Evolutionary conservation across 352 stramenopile species (phyloP), one percentile per base, ranked within the genome.

Genomic region (Phytophthora nicotianae): DNA sequence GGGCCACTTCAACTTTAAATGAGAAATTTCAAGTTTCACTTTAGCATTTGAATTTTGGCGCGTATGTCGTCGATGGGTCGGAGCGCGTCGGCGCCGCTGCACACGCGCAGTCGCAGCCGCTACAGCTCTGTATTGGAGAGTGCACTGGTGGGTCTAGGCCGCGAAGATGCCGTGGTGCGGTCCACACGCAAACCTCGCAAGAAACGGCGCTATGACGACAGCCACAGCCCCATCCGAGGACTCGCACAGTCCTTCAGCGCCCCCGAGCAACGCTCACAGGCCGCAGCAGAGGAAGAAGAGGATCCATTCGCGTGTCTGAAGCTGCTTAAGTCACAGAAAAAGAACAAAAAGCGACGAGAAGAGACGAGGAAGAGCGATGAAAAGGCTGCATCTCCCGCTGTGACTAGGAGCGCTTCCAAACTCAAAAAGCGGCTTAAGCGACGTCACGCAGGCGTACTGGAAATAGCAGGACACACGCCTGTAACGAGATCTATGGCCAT

Each of bases 111-210:
- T 20, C 42, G 57, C n/a, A 37, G 38, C 10, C 65, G 65, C 52
- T 71, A 65, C 41, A 68, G 40, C 46, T 77, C 69, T 37, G 69
- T 77, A 5, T 33, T 77, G 14, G 69, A 77, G 53, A 77, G 69
- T 11, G 69, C 69, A 13, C 16, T 77, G 23, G 56, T 77, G 8
- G 53, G 65, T 33, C 14, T 72, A 10, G 69, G 69, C 5, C 65
- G 60, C 6, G 65, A 67, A 19, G 69, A 74, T 13, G 65, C 56
- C n/a, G 65, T 71, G 5, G 65, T 77, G 16, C 20, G 45, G 8
- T 77, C 69, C 17, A 45, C 65, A 4, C 65, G 69, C 9, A 77
- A 77, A 40, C 50, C 40, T 13, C 63, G 54, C n/a, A 56, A 42
- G 48, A 70, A 74, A n/a, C 24, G 50, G 17, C 54, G 48, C 26